phyloP scores from a whole-genome alignment of 1,139 yeast genomes.

The Suhomyces taliae region DNA sequence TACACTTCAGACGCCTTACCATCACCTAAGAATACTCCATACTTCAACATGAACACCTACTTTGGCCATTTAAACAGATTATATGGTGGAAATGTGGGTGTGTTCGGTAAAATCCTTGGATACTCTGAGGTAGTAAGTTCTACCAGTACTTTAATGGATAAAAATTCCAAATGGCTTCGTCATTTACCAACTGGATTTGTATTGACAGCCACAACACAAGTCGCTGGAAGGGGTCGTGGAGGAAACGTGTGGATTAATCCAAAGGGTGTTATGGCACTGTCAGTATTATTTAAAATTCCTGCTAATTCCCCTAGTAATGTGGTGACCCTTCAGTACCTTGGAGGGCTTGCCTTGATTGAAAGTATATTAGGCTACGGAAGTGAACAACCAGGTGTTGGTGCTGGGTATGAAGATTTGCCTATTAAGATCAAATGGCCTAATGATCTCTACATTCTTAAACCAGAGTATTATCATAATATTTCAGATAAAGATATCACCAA shows the following conservation, averaged over 20 bases:
- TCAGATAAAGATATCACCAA: constrained; percentile 32
- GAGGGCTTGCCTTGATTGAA: constrained; percentile 80
- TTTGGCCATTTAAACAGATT: constrained; percentile 45
- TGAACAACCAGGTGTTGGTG: constrained; percentile 34
- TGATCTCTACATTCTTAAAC: constrained; percentile 77
- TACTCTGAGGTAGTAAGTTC: constrained; percentile 92
- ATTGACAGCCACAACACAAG: constrained; percentile 78
- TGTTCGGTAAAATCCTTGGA: constrained; percentile 61
- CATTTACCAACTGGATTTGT: constrained; percentile 70
- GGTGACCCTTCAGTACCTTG: constrained; percentile 83
- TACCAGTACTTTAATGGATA: constrained; percentile 76
- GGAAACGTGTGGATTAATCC: constrained; percentile 97
- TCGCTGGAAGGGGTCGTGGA: constrained; percentile 91
- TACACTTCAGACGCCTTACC: constrained; percentile 46
- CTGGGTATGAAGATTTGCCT: constrained; percentile 74
- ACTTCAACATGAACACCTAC: constrained; percentile 64
- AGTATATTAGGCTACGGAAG: constrained; percentile 67
- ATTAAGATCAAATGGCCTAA: constrained; percentile 95
- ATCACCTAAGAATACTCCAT: constrained; percentile 59
- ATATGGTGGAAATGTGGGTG: constrained; percentile 26
- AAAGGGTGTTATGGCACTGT: constrained; percentile 82
- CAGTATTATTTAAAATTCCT: constrained; percentile 68
- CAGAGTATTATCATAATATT: constrained; percentile 46
- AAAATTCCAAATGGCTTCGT: constrained; percentile 59
- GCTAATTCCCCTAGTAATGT: constrained; percentile 43